These are phyloP conservation scores for Mortierella hygrophila DNA, from an alignment of 192 early-diverging fungal species.

Conservation along the genomic window DNA sequence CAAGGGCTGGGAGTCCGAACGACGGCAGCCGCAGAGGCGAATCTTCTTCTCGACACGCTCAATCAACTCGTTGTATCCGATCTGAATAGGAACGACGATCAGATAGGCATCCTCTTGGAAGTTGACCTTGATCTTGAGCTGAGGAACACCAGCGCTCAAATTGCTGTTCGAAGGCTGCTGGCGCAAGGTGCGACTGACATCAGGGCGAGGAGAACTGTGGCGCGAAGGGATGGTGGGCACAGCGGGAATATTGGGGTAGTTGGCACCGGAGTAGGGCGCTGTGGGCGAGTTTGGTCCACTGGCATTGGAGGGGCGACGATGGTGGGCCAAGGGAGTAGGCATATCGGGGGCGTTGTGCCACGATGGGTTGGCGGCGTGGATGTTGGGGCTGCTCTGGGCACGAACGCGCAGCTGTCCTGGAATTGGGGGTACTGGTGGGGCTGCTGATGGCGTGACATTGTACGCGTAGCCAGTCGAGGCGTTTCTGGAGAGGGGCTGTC, in stretches of 20 bases:
- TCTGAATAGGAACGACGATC: conserved; percentile 85
- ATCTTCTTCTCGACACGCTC: conserved; percentile 93
- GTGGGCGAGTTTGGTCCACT: conserved; percentile 51
- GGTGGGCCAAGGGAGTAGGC: conserved; percentile 35
- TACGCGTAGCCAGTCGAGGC: conserved; percentile 56
- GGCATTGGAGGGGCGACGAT: conserved; percentile 46
- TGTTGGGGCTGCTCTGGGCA: conserved; percentile 71
- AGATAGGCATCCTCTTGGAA: conserved; percentile 91
- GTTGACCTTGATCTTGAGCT: conserved; percentile 90
- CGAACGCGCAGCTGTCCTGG: conserved; percentile 61
- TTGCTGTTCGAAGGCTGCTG: conserved; percentile 51
- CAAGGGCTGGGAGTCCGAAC: conserved; percentile 67
- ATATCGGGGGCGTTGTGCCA: conserved; percentile 54
- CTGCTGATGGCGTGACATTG: conserved; percentile 18
- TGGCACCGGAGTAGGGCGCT: conserved; percentile 27
- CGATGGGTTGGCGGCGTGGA: conserved; percentile 57
- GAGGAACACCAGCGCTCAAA: conserved; percentile 55
- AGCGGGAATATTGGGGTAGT: conserved; percentile 30
- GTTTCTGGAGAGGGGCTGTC: conserved; percentile 51
- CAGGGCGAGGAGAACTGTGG: conserved; percentile 46
- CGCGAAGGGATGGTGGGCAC: conserved; percentile 41
- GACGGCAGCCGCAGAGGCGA: conserved; percentile 77
- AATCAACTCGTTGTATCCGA: conserved; percentile 81
- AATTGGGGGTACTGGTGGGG: conserved; percentile 52
- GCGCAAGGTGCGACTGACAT: conserved; percentile 40